These are phyloP conservation scores for Fusarium ramigenum DNA, from an alignment of 2,329 filamentous ascomycete genomes.

Conservation along the genomic window DNA sequence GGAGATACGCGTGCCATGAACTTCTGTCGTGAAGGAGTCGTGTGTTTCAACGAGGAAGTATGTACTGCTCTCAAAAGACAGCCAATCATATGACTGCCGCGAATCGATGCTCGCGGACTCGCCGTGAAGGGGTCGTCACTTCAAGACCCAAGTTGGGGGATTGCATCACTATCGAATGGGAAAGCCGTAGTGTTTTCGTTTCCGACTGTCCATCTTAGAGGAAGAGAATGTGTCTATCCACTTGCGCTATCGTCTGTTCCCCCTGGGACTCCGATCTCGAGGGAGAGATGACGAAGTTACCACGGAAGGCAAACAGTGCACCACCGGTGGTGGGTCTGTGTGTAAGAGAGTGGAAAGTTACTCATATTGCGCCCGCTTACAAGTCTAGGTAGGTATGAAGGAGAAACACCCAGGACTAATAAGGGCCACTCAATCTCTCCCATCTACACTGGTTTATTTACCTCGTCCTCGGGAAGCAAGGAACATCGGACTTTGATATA, in stretches of 20 bases:
- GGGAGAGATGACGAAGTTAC: neutral
- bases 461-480: neutral
- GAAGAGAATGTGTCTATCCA: neutral
- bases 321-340: neutral
- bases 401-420: too few relatives aligned
- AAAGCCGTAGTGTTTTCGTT: neutral
- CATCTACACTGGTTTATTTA: neutral
- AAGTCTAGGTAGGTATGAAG: neutral
- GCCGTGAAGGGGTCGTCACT: neutral
- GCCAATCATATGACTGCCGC: neutral
- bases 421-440: neutral
- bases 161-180: neutral
- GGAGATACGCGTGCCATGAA: neutral
- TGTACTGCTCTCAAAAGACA: neutral
- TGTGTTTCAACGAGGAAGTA: neutral
- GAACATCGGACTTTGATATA: neutral
- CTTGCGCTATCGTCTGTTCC: neutral
- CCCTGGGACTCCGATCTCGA: neutral
- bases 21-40: neutral
- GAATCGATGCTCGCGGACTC: neutral
- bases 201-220: neutral
- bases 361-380: neutral
- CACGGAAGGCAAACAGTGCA: neutral
- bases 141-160: neutral
- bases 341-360: neutral